Base-by-base conservation (phyloP, 192 early-diverging fungal genomes). In the Backusella tarrabulga region DNA sequence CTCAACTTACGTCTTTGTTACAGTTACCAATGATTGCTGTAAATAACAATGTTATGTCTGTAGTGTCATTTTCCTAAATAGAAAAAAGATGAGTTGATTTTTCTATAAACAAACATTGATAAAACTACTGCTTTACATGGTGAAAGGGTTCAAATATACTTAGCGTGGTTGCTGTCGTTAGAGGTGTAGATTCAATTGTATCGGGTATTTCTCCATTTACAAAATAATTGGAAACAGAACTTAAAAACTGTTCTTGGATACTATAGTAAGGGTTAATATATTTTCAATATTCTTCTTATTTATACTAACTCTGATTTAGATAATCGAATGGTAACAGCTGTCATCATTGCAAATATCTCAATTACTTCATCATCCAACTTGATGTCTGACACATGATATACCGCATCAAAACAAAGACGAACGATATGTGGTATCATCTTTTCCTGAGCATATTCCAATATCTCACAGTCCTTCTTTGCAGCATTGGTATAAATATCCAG, bases 1-100 rank as follows among this genome's bases (percentile, higher is more conserved):
- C 6, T 73, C 9, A n/a, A 70, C 72, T 68, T 73, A 73, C 80
- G 11, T 82, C 77, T 42, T 78, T 78, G 34, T 71, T 35, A 35
- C 76, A 75, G 23, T 82, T 82, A 34, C 77, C 73, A 56, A 79
- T 42, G 5, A 79, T 42, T 0, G 72, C 78, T 52, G 78, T 23
- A 68, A 79, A 79, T n/a, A 79, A 40, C 63, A 79, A 17, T 4
- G 68, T 79, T 6, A 79, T 79, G 21, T 79, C 78, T 23, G 29
- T 50, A 14, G 34, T 14, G 8, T 26, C 68, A 76, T 36, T 40
- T 36, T 19, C 14, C 40, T 38, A 63, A 40, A 38, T 1, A 73
- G 8, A 56, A 19, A 32, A 40, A 4, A 63, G 54, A 60, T n/a
- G 32, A 19, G 17, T 19, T 52, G 60, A 0, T 23, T 23, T 26